These are phyloP conservation scores for Penicillium aurantiogriseum DNA, from an alignment of 2,329 filamentous ascomycete genomes.

Conservation along the genomic window DNA sequence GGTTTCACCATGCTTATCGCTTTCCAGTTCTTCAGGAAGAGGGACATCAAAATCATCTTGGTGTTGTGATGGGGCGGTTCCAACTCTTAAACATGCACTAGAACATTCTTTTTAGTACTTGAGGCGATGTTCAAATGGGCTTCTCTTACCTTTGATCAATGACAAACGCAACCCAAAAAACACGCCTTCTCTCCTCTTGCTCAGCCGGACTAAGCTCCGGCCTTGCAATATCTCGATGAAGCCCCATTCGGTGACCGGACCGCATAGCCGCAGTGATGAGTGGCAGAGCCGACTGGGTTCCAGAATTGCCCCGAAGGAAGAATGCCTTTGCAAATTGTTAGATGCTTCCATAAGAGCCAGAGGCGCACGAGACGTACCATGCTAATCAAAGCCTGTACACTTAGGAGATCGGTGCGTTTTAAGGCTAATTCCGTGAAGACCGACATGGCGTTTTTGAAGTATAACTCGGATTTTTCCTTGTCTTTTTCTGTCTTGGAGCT, in stretches of 20 bases:
- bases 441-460: constrained; percentile 92
- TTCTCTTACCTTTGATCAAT: constrained; percentile 62
- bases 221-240: constrained; percentile 83
- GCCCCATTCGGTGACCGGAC: constrained; percentile 83
- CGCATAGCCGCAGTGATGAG: constrained; percentile 85
- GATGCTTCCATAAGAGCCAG: neutral
- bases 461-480: constrained; percentile 86
- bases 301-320: constrained; percentile 91
- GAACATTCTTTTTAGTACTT: neutral
- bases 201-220: constrained; percentile 88
- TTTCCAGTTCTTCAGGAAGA: constrained; percentile 79
- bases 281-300: constrained; percentile 85
- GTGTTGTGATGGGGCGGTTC: constrained; percentile 65
- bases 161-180: constrained; percentile 72
- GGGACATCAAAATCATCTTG: constrained; percentile 89
- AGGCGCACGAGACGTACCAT: constrained; percentile 55
- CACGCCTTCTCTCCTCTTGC: constrained; percentile 77
- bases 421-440: constrained; percentile 87
- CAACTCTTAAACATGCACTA: constrained; percentile 63
- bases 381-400: constrained; percentile 85
- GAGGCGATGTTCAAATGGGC: neutral
- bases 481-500: constrained; percentile 83
- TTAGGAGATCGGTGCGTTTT: constrained; percentile 88
- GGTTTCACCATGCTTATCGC: constrained; percentile 79
- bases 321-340: constrained; percentile 52